A percentile compares a stretch with the other conserved stretches of the same genome.
These are phyloP conservation scores for Tylopilus plumbeoviolaceoides DNA, from an alignment of 768 basidiomycete species.

Conservation along the genomic window DNA sequence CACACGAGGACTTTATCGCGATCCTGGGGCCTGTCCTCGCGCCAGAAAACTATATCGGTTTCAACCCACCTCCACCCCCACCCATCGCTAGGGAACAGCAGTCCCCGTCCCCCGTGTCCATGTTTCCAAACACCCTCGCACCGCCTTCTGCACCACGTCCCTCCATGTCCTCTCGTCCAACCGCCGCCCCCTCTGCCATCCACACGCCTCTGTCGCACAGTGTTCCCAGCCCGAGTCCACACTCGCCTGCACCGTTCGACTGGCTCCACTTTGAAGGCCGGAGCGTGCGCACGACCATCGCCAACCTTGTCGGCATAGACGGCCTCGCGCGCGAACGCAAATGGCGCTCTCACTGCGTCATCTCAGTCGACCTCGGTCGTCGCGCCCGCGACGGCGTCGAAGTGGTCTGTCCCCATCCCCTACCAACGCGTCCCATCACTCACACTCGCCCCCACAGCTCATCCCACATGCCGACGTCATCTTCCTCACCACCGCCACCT, in stretches of 20 bases:
- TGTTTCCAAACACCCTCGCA: constrained; percentile 24
- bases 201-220: constrained; percentile 7
- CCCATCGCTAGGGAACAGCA: constrained; percentile 19
- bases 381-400: constrained; percentile 74
- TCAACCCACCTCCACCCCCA: constrained; percentile 17
- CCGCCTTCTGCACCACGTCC: constrained; percentile 29
- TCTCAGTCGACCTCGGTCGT: constrained; percentile 76
- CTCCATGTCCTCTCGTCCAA: constrained; percentile 32
- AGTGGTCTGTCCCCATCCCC: constrained; percentile 49
- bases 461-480: constrained; percentile 80
- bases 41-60: constrained; percentile 67
- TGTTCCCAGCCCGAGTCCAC: constrained; percentile 38
- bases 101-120: constrained; percentile 26
- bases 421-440: not conserved
- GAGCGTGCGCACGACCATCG: constrained; percentile 72
- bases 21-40: constrained; percentile 76
- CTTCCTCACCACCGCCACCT: constrained; percentile 48
- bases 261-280: constrained; percentile 87
- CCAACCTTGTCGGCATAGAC: constrained; percentile 74
- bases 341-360: constrained; percentile 79
- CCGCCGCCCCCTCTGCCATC: constrained; percentile 27
- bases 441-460: constrained; percentile 41
- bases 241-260: constrained; percentile 75
- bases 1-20: constrained; percentile 82
- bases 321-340: constrained; percentile 79